Base-by-base conservation (phyloP, 805 yeast genomes). In the Ascoidea tarda region DNA sequence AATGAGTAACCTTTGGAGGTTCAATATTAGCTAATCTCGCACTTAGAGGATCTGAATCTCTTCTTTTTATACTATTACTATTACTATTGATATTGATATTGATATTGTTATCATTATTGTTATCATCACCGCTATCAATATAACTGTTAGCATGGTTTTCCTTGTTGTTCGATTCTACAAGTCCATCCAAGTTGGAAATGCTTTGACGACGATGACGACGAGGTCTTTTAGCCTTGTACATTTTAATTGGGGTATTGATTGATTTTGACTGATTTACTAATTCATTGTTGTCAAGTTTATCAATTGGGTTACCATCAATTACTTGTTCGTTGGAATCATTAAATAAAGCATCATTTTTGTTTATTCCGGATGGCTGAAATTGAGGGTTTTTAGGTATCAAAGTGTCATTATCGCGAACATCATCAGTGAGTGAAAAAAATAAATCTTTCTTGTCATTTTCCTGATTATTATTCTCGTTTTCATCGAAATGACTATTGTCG, bases 221-320 rank as follows among this genome's bases (percentile, higher is more conserved):
- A 55, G 45, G 46, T 67, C 66, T 49, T 63, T 59, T 28, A 74
- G 66, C 28, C 69, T 69, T 54, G 63, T 56, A 6, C 62, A 60
- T 38, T 38, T 38, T 38, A 14, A 38, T 10, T 2, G 44, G 44
- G 14, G 44, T 38, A 10, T 10, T 10, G 4, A 2, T 38, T 8
- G 8, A 10, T 10, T 38, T 38, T 10, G 8, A 10, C 8, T 38
- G 8, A 38, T 38, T 38, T 10, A 10, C 14, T 10, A 10, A 2
- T 10, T 38, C 14, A 38, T 38, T 38, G 14, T 38, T 38, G 14
- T 38, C 14, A 21, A 21, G 28, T 21, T 21, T 21, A 21, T 21
- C 28, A 21, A 21, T 21, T 21, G 3, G 3, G 28, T 21, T 21
- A 21, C 28, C 28, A 21, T 21, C 28, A 21, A 21, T 21, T 21